A percentile compares a stretch with the other conserved stretches of the same genome.
phyloP scores from a whole-genome alignment of 345 rosid species.

The Kandelia obovata region DNA sequence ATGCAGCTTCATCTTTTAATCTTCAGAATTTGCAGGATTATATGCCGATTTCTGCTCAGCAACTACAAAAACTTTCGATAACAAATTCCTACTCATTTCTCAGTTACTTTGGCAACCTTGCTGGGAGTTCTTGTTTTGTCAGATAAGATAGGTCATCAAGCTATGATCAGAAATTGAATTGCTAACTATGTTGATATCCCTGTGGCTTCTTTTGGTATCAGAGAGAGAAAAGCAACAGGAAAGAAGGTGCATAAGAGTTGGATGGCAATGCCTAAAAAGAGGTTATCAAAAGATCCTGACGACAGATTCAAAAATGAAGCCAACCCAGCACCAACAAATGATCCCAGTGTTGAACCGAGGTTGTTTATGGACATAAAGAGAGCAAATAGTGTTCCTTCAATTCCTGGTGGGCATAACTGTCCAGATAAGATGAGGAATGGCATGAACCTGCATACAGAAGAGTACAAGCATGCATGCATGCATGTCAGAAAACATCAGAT shows the following conservation, averaged over 20 bases:
- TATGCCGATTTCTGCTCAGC: neutral
- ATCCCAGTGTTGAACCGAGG: slow-evolving; percentile 78
- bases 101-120: neutral
- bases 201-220: slow-evolving; percentile 90
- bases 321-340: slow-evolving; percentile 84
- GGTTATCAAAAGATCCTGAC: slow-evolving; percentile 85
- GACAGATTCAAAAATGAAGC: slow-evolving; percentile 75
- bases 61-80: neutral
- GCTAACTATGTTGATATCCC: slow-evolving; percentile 56
- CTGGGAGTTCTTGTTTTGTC: too few species aligned
- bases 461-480: slow-evolving; percentile 2
- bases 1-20: neutral
- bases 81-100: neutral
- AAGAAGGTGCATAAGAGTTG: slow-evolving; percentile 73
- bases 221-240: slow-evolving; percentile 65
- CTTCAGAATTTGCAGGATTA: neutral
- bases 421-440: slow-evolving; percentile 95
- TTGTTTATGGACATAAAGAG: slow-evolving; percentile 96
- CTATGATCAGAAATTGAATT: too few species aligned
- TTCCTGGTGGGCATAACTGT: slow-evolving; percentile 93
- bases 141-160: too few species aligned
- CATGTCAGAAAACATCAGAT: neutral
- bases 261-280: slow-evolving; percentile 55
- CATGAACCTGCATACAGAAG: slow-evolving; percentile 68
- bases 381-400: slow-evolving; percentile 92